phyloP scores from a whole-genome alignment of 306 rosid genomes.

The Amphicarpaea edgeworthii region DNA sequence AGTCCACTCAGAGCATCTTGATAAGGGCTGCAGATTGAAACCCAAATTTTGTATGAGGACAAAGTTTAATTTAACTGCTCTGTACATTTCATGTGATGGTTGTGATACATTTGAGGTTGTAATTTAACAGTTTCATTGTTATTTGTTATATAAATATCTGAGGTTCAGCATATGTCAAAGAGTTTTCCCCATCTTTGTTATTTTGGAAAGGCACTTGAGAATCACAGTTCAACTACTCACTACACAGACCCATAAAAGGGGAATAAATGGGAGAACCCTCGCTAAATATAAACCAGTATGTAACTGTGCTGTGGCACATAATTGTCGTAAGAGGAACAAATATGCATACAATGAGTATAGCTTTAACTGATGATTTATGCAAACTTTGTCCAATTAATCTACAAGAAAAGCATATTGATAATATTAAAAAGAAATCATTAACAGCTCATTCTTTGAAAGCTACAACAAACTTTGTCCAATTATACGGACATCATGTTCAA shows the following conservation, averaged over 20 bases:
- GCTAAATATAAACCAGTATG: not conserved
- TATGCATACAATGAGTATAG: not conserved
- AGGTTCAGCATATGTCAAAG: not conserved
- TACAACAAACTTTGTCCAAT: not conserved
- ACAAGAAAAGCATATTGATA: not conserved
- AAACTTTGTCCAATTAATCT: not conserved
- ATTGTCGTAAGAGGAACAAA: not conserved
- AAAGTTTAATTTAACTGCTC: constrained; percentile 75
- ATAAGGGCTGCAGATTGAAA: constrained; percentile 71
- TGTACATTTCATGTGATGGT: constrained; percentile 69
- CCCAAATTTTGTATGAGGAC: constrained; percentile 73
- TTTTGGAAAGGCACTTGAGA: not conserved
- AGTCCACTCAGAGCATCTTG: constrained; percentile 74
- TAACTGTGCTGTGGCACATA: not conserved
- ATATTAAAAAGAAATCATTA: not conserved
- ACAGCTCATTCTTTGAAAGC: not conserved
- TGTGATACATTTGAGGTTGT: constrained; percentile 83
- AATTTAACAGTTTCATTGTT: constrained; percentile 47
- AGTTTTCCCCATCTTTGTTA: constrained; percentile 1
- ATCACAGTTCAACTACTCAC: not conserved
- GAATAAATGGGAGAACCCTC: too few relatives aligned
- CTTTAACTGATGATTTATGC: not conserved
- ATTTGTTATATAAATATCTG: not conserved
- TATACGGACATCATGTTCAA: not conserved
- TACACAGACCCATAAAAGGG: not conserved